Evolutionary conservation across 805 yeast genomes (phyloP), one percentile per base, ranked within the genome.

Genomic region (Ogataea allantospora): DNA sequence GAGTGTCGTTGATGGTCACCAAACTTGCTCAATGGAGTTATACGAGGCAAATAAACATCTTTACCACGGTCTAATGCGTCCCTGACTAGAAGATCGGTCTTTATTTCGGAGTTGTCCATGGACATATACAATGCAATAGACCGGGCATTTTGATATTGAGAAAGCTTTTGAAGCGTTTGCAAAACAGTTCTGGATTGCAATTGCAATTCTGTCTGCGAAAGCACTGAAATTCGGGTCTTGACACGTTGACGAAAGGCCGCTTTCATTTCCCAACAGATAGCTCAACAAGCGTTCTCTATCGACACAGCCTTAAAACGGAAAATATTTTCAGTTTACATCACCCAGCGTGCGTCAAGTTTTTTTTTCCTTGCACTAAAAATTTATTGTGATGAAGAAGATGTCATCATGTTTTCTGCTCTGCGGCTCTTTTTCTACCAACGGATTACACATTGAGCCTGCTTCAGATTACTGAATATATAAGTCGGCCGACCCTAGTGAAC

Each of bases 101-200:
- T 73, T 1, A 84, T 66, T 59, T 89, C 97, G 34, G 78, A 70
- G 14, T 60, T 47, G 2, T 82, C 87, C 88, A 89, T 82, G 56
- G 75, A 78, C 84, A 88, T 75, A 53, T 77, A 89, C 20, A 87
- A 54, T 0, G 83, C 96, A 2, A 88, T 57, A 4, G 57, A 66
- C 7, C 53, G 49, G 0, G 88, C 76, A 0, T 46, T 35, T 35
- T 56, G 46, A 48, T 78, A 80, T 27, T 57, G 64, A 3, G 47
- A 50, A 9, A 43, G 35, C 1, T 30, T 18, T 1, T 11, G 12
- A 15, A 44, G 15, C n/a, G 32, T 22, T 3, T 26, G 22, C 9
- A 43, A 32, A 6, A 44, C 38, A n/a, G 14, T 26, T 12, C 32
- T 30, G 12, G 50, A 46, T 27, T 45, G 49, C 10, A n/a, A 5